Evolutionary conservation across 1,139 yeast species (phyloP).

Genomic region (Hemisphaericaspora lyxosophila): DNA sequence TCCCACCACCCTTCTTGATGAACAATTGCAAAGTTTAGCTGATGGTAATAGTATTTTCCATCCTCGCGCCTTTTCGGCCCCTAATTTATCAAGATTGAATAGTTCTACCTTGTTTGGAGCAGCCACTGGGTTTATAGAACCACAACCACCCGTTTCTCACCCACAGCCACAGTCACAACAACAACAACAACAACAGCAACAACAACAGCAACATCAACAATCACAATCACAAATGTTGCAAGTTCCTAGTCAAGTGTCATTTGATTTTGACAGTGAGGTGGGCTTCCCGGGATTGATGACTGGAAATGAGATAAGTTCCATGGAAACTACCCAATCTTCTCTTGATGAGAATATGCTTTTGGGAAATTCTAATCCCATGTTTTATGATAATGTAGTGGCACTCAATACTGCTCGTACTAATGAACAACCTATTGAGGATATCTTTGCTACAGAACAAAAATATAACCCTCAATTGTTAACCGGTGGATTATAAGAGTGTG

Average conservation of each 20-base stretch:
- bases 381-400: no score
- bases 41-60: conserved; percentile 2
- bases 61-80: conserved; percentile 28
- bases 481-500: conserved; percentile 2
- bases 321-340: not conserved
- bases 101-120: not conserved
- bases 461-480: conserved; percentile 3
- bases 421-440: conserved; percentile 1
- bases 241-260: not conserved
- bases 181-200: not conserved
- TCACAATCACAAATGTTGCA: not conserved
- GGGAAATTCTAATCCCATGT: no score
- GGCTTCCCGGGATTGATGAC: not conserved
- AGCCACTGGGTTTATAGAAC: not conserved
- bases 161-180: not conserved
- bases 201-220: not conserved
- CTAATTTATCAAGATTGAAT: conserved; percentile 24
- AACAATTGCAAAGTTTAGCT: conserved; percentile 8
- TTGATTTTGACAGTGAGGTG: not conserved
- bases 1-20: conserved; percentile 7
- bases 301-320: not conserved
- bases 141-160: not conserved
- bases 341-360: not conserved
- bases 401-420: not conserved
- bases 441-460: conserved; percentile 3